phyloP scores from a whole-genome alignment of 805 yeast genomes.

The Schwanniomyces vanrijiae region DNA sequence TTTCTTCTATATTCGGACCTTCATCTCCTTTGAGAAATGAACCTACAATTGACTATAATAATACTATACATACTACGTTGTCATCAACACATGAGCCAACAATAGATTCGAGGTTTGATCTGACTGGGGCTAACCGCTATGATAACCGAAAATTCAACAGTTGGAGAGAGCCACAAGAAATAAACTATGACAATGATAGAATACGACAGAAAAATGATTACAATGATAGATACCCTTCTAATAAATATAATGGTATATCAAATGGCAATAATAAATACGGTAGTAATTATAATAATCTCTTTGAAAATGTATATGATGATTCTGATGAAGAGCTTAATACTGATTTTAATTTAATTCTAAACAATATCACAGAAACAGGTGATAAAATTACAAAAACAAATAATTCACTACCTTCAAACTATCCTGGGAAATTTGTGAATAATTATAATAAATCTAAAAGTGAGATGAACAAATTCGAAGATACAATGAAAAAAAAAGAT shows the following conservation, averaged over 20 bases:
- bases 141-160: background rate
- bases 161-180: background rate
- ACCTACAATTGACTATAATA: conserved; percentile 35
- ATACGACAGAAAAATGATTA: background rate
- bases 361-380: conserved; percentile 4
- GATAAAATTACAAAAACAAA: conserved; percentile 4
- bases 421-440: conserved; percentile 18
- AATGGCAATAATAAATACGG: background rate
- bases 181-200: background rate
- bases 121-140: background rate
- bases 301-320: conserved; percentile 5
- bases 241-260: background rate
- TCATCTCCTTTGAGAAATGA: conserved; percentile 25
- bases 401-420: conserved; percentile 15
- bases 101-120: conserved; percentile 5
- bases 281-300: conserved; percentile 2
- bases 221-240: background rate
- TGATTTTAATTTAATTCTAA: conserved; percentile 7
- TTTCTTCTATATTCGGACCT: conserved; percentile 10
- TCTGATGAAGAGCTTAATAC: conserved; percentile 10
- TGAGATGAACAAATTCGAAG: background rate
- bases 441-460: background rate
- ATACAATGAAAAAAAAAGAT: background rate
- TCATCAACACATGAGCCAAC: conserved; percentile 4
- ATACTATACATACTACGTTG: conserved; percentile 15